phyloP scores from a whole-genome alignment of 2,329 filamentous ascomycete species.

The Fusarium vanettenii region DNA sequence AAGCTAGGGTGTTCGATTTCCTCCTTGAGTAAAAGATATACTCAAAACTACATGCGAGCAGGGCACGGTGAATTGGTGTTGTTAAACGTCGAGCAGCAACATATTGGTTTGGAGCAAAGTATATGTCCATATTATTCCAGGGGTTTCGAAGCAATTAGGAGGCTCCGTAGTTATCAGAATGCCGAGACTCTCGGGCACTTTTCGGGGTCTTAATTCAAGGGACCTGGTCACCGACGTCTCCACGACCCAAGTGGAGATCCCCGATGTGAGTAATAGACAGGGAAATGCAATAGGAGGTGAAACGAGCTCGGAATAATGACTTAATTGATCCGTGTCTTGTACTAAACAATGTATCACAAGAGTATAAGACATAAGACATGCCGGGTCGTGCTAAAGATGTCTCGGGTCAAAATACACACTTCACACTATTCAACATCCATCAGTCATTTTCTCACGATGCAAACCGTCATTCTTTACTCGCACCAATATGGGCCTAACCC shows the following conservation, averaged over 20 bases:
- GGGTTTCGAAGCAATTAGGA: neutral
- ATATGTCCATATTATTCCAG: neutral
- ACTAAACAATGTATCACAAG: neutral
- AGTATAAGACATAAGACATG: neutral
- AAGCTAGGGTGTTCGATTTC: neutral
- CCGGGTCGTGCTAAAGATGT: neutral
- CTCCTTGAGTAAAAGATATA: neutral
- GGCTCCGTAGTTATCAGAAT: neutral
- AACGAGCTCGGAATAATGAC: neutral
- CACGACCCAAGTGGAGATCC: neutral
- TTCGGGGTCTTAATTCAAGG: neutral
- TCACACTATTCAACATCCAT: neutral
- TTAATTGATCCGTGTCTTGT: neutral
- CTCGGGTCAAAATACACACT: neutral
- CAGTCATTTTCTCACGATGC: neutral
- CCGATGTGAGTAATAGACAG: neutral
- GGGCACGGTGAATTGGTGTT: neutral
- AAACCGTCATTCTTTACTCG: neutral
- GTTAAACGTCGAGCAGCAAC: neutral
- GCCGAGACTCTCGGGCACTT: neutral
- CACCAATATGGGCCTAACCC: neutral
- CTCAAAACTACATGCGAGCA: neutral
- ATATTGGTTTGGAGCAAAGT: neutral
- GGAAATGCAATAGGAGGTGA: neutral
- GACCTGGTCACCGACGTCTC: neutral